phyloP scores from a whole-genome alignment of 371 early-diverging fungal species.

The Rhizopus arrhizus region DNA sequence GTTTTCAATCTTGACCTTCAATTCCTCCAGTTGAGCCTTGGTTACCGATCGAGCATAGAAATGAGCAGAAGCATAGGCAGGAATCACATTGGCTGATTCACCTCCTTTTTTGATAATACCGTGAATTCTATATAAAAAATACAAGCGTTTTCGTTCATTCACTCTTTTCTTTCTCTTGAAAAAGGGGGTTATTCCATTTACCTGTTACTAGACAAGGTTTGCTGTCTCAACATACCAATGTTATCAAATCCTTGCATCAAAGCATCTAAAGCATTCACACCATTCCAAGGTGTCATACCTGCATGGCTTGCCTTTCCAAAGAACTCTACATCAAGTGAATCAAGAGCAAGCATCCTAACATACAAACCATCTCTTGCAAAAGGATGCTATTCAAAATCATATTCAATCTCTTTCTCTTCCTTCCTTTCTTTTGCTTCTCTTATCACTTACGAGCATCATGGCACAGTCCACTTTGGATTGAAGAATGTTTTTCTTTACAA shows the following conservation, averaged over 20 bases:
- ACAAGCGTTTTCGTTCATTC: too few species aligned
- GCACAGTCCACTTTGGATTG: conserved; percentile 59
- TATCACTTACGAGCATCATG: conserved; percentile 66
- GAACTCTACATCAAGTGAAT: conserved; percentile 50
- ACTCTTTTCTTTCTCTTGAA: not conserved
- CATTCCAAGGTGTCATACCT: conserved; percentile 54
- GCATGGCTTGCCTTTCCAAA: conserved; percentile 67
- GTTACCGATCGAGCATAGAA: conserved; percentile 59
- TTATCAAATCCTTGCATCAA: conserved; percentile 56
- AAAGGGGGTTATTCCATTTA: not conserved
- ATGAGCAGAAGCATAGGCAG: conserved; percentile 54
- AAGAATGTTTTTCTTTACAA: conserved; percentile 65
- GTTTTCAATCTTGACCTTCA: conserved; percentile 49
- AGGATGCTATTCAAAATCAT: conserved; percentile 25
- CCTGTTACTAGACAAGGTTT: conserved; percentile 56
- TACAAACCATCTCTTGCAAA: conserved; percentile 30
- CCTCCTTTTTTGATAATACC: conserved; percentile 46
- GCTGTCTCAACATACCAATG: conserved; percentile 68
- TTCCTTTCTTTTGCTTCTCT: not conserved
- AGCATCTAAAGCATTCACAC: conserved; percentile 75
- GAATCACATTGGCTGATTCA: conserved; percentile 49
- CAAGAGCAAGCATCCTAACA: conserved; percentile 41
- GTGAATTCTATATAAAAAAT: conserved; percentile 49
- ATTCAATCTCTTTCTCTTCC: not conserved
- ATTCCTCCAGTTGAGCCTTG: conserved; percentile 40